Base-by-base conservation (phyloP, 495 filamentous ascomycete species). In the Podospora fimiseda region DNA sequence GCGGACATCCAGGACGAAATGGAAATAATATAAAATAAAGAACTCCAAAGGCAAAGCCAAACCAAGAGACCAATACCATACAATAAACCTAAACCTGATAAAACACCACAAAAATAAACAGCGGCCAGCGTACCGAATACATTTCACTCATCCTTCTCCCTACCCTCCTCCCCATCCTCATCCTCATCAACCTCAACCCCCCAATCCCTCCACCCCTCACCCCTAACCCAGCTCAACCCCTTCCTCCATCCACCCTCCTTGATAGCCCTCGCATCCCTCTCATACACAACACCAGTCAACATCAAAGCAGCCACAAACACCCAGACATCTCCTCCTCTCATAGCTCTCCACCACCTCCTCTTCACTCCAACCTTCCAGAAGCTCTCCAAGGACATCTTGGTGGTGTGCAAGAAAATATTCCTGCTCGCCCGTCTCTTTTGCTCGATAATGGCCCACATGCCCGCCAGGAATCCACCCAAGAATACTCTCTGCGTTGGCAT, bases 361-460 rank as follows among this genome's bases (percentile, higher is more conserved):
- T 97, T 97, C 43, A 83, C 80, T 9, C 90, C 88, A 0, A 95
- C 86, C 74, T 95, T 95, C 89, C 89, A 97, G 40, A 88, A 64
- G 33, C 80, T 85, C 60, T 95, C 87, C 24, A 95, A 70, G 37
- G 85, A 88, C 8, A 83, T 63, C 18, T 90, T 77, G 51, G 84
- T 82, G 40, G 80, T 80, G 57, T 90, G 89, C 56, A 95, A 55
- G 65, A 87, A 88, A 50, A 82, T 80, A 3, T 70, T 69, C 7
- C 85, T 63, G 37, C 84, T 86, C 43, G 80, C 74, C 14, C 73
- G 70, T 20, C 80, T 40, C 3, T 48, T 51, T 19, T 51, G 71
- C 56, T 87, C 79, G 11, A 95, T 67, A 63, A 87, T 82, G 3
- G 87, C 87, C 80, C 90, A 96, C 15, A 91, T 60, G 1, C 93